phyloP scores from a whole-genome alignment of 352 stramenopile genomes.

The Globisporangium recalcitrans region DNA sequence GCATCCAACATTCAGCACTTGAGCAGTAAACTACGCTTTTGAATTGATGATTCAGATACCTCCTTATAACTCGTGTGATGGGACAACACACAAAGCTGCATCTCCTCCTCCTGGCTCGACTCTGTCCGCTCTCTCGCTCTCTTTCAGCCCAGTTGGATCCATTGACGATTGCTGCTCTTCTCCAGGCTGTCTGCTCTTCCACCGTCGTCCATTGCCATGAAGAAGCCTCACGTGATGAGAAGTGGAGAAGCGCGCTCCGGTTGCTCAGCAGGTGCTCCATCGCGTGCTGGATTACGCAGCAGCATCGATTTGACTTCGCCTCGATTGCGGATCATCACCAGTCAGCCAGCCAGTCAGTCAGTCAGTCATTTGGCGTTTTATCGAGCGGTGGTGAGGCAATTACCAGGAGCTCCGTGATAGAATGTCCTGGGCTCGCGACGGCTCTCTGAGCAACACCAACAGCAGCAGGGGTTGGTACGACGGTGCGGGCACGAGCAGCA shows the following conservation, averaged over 20 bases:
- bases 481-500: background rate
- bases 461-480: background rate
- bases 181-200: background rate
- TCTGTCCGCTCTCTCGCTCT: background rate
- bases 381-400: background rate
- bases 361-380: background rate
- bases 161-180: background rate
- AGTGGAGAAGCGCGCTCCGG: background rate
- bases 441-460: background rate
- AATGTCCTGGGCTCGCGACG: background rate
- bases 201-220: background rate
- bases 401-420: background rate
- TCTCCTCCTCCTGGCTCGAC: background rate
- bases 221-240: background rate
- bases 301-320: background rate
- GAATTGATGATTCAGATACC: too few relatives aligned
- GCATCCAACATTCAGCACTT: too few relatives aligned
- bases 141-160: background rate
- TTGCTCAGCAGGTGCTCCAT: background rate
- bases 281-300: background rate
- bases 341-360: background rate
- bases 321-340: background rate
- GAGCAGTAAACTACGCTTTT: too few relatives aligned
- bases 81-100: background rate
- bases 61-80: too few relatives aligned